phyloP scores from a whole-genome alignment of 1,284 basidiomycete genomes.

The Laetiporus sulphureus region DNA sequence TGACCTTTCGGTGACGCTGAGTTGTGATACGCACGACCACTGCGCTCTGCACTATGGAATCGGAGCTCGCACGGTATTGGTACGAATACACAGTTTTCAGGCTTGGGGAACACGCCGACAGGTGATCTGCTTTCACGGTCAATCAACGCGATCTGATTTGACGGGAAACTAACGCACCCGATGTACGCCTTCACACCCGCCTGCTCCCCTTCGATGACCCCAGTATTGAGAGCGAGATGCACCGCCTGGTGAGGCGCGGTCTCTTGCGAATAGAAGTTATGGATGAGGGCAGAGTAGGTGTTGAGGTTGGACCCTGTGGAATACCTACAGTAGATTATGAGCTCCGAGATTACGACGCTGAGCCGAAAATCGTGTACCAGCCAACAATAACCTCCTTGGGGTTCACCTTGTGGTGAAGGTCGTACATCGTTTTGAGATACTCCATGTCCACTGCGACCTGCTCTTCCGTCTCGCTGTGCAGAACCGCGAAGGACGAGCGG shows the following conservation, averaged over 20 bases:
- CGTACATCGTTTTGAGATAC: slow-evolving; percentile 91
- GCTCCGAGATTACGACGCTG: not conserved
- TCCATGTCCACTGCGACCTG: slow-evolving; percentile 96
- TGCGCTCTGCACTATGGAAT: slow-evolving; percentile 78
- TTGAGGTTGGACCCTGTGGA: slow-evolving; percentile 88
- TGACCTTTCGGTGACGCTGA: not conserved
- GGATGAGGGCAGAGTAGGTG: slow-evolving; percentile 95
- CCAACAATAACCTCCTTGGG: slow-evolving; percentile 87
- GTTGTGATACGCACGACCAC: slow-evolving; percentile 60
- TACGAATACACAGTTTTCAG: slow-evolving; percentile 89
- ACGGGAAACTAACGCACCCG: slow-evolving; percentile 44
- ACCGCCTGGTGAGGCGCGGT: slow-evolving; percentile 86
- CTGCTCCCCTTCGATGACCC: slow-evolving; percentile 61
- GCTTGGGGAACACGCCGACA: slow-evolving; percentile 80
- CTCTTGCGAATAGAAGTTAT: slow-evolving; percentile 97
- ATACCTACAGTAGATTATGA: slow-evolving; percentile 55
- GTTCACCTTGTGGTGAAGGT: slow-evolving; percentile 80
- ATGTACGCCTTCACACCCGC: slow-evolving; percentile 87
- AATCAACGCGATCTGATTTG: not conserved
- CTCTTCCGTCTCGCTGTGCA: slow-evolving; percentile 88
- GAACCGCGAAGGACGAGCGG: slow-evolving; percentile 80
- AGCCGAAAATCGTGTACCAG: slow-evolving; percentile 45
- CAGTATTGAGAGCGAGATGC: slow-evolving; percentile 91
- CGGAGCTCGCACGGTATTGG: slow-evolving; percentile 81
- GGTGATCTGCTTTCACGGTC: slow-evolving; percentile 49